Conservation (phyloP, 179 eudicot species). For the Heliamphora pulchella region DNA sequence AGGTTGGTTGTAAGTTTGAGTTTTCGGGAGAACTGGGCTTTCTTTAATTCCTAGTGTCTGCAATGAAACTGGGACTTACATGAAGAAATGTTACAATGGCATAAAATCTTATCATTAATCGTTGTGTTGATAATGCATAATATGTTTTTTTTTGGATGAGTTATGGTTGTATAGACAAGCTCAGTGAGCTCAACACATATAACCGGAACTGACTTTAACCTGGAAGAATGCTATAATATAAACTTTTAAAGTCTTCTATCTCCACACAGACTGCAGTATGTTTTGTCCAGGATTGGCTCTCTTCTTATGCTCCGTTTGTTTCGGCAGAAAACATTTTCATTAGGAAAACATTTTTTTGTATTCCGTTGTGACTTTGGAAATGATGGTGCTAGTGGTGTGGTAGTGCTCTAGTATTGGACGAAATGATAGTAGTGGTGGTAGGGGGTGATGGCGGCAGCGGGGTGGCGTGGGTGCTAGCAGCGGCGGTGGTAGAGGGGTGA, state of each 20-base stretch:
- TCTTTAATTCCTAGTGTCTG: neutral
- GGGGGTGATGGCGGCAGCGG: too few species aligned
- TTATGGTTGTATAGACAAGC: neutral
- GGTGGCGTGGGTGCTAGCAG: too few species aligned
- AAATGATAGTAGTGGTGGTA: too few species aligned
- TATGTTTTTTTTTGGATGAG: neutral
- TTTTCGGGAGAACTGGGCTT: neutral
- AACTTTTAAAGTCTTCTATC: neutral
- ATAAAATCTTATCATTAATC: neutral
- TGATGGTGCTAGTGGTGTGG: too few species aligned
- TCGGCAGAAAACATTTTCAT: too few species aligned
- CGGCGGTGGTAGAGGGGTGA: too few species aligned
- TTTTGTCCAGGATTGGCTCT: neutral
- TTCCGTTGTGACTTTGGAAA: too few species aligned
- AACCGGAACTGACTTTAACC: neutral
- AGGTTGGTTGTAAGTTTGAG: neutral
- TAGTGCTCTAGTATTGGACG: too few species aligned
- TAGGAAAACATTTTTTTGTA: too few species aligned
- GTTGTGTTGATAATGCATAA: neutral
- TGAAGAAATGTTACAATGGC: neutral
- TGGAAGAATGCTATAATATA: neutral
- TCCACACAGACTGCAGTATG: neutral
- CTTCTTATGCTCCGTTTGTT: too few species aligned
- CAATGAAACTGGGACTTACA: neutral
- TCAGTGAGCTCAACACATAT: neutral